These are phyloP conservation scores for Phellopilus nigrolimitatus DNA, from an alignment of 1,284 basidiomycete genomes.

Conservation along the genomic window DNA sequence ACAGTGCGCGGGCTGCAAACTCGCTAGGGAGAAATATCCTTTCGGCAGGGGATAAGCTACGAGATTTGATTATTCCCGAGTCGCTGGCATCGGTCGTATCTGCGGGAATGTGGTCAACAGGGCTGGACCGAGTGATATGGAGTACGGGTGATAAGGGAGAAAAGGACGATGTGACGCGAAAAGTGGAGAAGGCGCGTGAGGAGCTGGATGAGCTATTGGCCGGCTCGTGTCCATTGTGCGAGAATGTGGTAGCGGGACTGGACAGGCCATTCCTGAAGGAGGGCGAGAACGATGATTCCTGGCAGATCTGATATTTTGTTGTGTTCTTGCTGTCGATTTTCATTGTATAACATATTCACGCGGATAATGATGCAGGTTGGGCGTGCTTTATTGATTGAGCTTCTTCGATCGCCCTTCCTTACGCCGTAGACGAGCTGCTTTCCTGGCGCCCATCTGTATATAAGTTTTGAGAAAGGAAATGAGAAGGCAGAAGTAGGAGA, in stretches of 20 bases:
- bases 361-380: background rate
- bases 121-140: conserved; percentile 40
- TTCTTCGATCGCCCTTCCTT: conserved; percentile 73
- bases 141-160: conserved; percentile 34
- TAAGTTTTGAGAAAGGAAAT: conserved; percentile 16
- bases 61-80: conserved; percentile 90
- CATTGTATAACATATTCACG: conserved; percentile 2
- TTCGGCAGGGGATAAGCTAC: conserved; percentile 82
- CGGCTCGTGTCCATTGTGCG: conserved; percentile 86
- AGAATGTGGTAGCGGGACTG: conserved; percentile 78
- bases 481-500: background rate
- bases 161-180: conserved; percentile 48
- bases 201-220: conserved; percentile 88
- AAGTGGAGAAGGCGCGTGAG: conserved; percentile 61
- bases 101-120: conserved; percentile 57
- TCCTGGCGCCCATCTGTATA: conserved; percentile 72
- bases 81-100: conserved; percentile 74
- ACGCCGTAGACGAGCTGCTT: conserved; percentile 63
- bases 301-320: conserved; percentile 56
- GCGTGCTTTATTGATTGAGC: conserved; percentile 54
- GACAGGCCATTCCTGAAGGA: conserved; percentile 83
- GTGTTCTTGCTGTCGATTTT: background rate
- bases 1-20: conserved; percentile 50
- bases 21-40: conserved; percentile 76
- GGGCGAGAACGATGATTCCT: conserved; percentile 77